Evolutionary conservation across 164 flowering plant species (phyloP).

Genomic region (Vitis cinerea): DNA sequence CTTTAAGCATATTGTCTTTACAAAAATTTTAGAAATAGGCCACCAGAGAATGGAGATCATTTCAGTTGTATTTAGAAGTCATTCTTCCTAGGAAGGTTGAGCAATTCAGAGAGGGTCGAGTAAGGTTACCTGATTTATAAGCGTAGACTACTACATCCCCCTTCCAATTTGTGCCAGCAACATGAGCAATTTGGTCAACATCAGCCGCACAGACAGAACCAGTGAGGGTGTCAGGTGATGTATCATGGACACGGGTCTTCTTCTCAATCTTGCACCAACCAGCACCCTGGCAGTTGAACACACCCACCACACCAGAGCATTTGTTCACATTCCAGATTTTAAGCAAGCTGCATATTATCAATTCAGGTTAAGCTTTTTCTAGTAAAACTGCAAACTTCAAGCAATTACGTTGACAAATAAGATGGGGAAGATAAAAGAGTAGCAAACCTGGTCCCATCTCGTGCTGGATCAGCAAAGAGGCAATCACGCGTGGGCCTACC

Average conservation of each 20-base stretch:
- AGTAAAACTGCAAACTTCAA: background rate
- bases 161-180: conserved; percentile 71
- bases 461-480: conserved; percentile 87
- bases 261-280: conserved; percentile 87
- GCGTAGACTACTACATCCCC: conserved; percentile 67
- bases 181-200: conserved; percentile 57
- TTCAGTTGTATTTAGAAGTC: too few species aligned
- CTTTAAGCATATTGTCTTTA: background rate
- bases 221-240: conserved; percentile 76
- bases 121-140: conserved; percentile 49
- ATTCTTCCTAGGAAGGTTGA: too few species aligned
- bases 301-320: conserved; percentile 87
- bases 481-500: conserved; percentile 91
- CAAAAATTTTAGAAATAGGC: too few species aligned
- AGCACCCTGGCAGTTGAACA: conserved; percentile 98
- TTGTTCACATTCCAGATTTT: conserved; percentile 92
- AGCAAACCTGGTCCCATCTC: conserved; percentile 84
- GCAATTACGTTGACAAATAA: background rate
- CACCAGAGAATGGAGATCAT: too few species aligned
- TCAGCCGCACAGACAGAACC: conserved; percentile 62
- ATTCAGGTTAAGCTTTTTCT: too few species aligned
- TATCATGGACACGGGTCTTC: conserved; percentile 85
- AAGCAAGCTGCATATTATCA: conserved; percentile 61
- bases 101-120: background rate
- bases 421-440: background rate